Conservation (phyloP, 805 yeast genomes). For the Yamadazyma nakazawae region DNA sequence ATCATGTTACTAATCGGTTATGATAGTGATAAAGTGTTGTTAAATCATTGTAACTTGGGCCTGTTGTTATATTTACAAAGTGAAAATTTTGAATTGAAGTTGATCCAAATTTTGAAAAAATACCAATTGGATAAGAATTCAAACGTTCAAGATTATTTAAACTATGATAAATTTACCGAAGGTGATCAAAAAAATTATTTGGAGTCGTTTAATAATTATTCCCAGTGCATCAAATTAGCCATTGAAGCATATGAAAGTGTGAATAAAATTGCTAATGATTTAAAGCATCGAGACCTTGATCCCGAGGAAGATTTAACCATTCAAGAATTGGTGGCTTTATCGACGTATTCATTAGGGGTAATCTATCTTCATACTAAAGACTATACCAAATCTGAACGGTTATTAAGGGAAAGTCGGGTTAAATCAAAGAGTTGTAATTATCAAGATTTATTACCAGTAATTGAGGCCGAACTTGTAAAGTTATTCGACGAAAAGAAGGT, state of each 20-base stretch:
- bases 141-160: constrained; percentile 19
- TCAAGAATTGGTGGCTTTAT: constrained; percentile 69
- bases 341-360: constrained; percentile 85
- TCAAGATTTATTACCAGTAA: constrained; percentile 56
- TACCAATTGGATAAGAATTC: constrained; percentile 20
- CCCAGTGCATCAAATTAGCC: constrained; percentile 26
- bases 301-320: constrained; percentile 20
- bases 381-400: constrained; percentile 54
- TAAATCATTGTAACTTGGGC: constrained; percentile 68
- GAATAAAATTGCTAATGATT: constrained; percentile 26
- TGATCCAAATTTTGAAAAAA: constrained; percentile 26
- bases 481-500: constrained; percentile 34
- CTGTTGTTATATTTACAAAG: constrained; percentile 66
- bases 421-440: constrained; percentile 68
- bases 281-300: constrained; percentile 13
- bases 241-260: constrained; percentile 36
- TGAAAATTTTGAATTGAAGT: constrained; percentile 51
- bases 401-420: constrained; percentile 64
- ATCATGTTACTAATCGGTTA: constrained; percentile 74
- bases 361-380: constrained; percentile 60
- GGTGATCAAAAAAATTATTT: constrained; percentile 21
- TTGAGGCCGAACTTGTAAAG: constrained; percentile 64
- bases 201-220: constrained; percentile 15
- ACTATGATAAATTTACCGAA: constrained; percentile 6
- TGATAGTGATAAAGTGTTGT: constrained; percentile 58